Evolutionary conservation across 1,284 basidiomycete species (phyloP).

Genomic region (Sutorius eximius): DNA sequence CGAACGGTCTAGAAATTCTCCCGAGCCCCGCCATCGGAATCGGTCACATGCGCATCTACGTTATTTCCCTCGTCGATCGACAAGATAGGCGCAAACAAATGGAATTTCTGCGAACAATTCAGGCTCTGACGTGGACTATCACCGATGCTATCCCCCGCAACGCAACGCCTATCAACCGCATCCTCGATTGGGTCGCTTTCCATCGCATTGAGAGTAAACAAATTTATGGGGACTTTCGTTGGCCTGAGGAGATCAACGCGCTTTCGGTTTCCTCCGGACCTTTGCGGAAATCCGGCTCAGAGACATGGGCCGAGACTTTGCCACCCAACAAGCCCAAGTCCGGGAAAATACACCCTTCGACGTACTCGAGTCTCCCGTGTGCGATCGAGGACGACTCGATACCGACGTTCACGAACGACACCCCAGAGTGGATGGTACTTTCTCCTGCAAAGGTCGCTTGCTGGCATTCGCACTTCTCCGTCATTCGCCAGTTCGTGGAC

Average conservation of each 20-base stretch:
- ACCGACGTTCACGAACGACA: conserved; percentile 36
- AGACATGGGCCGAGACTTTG: conserved; percentile 30
- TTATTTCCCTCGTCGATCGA: conserved; percentile 45
- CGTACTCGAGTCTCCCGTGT: conserved; percentile 41
- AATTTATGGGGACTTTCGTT: conserved; percentile 37
- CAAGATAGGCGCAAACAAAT: conserved; percentile 29
- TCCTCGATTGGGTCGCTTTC: conserved; percentile 43
- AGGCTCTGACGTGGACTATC: conserved; percentile 51
- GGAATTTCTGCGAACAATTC: conserved; percentile 17
- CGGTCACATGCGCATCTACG: conserved; percentile 43
- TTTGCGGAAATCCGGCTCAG: conserved; percentile 37
- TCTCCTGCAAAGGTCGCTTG: conserved; percentile 63
- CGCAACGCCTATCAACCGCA: conserved; percentile 38
- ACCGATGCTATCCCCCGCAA: conserved; percentile 46
- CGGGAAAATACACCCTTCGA: background rate
- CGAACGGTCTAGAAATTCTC: conserved; percentile 28
- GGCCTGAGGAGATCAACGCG: conserved; percentile 46
- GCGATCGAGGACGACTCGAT: conserved; percentile 48
- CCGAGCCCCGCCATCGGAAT: conserved; percentile 19
- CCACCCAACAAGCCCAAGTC: background rate
- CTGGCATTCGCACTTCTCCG: conserved; percentile 71
- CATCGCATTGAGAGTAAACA: conserved; percentile 31
- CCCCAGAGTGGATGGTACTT: conserved; percentile 51
- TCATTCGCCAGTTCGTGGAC: conserved; percentile 48
- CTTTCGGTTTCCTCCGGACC: conserved; percentile 29